Base-by-base conservation (phyloP, 306 rosid species). In the Citrullus colocynthis region DNA sequence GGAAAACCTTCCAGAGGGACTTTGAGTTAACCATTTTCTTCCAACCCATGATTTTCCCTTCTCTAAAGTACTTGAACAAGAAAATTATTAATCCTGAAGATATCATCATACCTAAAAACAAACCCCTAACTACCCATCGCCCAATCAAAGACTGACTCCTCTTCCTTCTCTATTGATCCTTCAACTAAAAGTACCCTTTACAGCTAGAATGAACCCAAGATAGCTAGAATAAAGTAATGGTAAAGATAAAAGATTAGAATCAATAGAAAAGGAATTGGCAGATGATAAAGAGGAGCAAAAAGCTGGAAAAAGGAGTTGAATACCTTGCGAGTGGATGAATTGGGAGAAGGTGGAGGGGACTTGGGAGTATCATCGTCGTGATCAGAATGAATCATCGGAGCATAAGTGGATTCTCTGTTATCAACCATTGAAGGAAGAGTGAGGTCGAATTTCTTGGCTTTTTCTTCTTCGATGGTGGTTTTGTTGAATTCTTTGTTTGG, bases 281-380 rank as follows among this genome's bases (percentile, higher is more conserved):
- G 54, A 37, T 41, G 15, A 34, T n/a, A 39, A 51, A 60, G 42
- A 76, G 4, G 59, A 55, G 59, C 1, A 17, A 12, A 28, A n/a
- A 41, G 62, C 37, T 4, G 0, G 57, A 63, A 75, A 65, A 74
- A 16, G 58, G 77, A 57, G 56, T n/a, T 60, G 55, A 75, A 5
- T 6, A 93, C 98, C 98, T 88, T 87, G 80, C 96, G 97, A 78
- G 98, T 93, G 75, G 96, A 87, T 32, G 93, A 91, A 78, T 88
- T 90, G 51, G 97, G 93, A 42, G 93, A 93, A 59, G 61, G 34
- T 2, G 97, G 98, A 1, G 93, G 93, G 79, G 93, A 86, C 85
- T 88, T 93, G 59, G 89, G 89, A 32, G 85, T 88, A 81, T 91
- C 97, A 80, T 93, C 95, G 70, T 93, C 95, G 74, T 88, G 85